Percentiles rank a stretch among this genome's conserved stretches.
phyloP scores from a whole-genome alignment of 352 stramenopile genomes.

The Saprolegnia parasitica region DNA sequence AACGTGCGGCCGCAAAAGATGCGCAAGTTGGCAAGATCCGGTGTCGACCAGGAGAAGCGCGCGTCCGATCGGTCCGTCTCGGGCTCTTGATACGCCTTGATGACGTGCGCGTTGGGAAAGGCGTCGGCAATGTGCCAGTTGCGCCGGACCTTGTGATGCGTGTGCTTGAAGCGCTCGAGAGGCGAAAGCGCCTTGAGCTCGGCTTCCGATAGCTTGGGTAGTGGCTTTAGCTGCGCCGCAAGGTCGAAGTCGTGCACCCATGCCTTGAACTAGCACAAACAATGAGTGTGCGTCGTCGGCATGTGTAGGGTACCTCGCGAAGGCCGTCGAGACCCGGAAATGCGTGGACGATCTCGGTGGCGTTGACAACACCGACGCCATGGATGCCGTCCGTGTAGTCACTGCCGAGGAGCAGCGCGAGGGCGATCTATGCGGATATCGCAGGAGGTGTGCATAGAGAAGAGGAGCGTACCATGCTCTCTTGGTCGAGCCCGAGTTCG shows the following conservation, averaged over 20 bases:
- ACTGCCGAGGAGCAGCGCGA: slow-evolving; percentile 92
- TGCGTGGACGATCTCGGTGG: slow-evolving; percentile 63
- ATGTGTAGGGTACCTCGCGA: slow-evolving; percentile 80
- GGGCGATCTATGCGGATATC: slow-evolving; percentile 40
- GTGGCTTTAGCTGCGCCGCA: slow-evolving; percentile 47
- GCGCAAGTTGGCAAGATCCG: slow-evolving; percentile 83
- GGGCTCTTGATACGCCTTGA: slow-evolving; percentile 92
- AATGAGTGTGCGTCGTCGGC: not conserved
- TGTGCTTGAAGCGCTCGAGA: slow-evolving; percentile 85
- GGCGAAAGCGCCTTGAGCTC: slow-evolving; percentile 45
- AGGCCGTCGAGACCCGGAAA: slow-evolving; percentile 86
- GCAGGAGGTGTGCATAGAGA: slow-evolving; percentile 29
- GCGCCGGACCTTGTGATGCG: slow-evolving; percentile 84
- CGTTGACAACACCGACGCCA: slow-evolving; percentile 82
- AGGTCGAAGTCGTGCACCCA: slow-evolving; percentile 60
- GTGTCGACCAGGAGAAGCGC: slow-evolving; percentile 91
- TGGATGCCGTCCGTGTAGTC: slow-evolving; percentile 92
- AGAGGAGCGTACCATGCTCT: slow-evolving; percentile 72
- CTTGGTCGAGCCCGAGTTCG: slow-evolving; percentile 89
- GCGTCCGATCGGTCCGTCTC: slow-evolving; percentile 77
- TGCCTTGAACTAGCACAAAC: slow-evolving; percentile 23
- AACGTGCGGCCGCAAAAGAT: slow-evolving; percentile 86
- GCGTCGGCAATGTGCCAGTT: slow-evolving; percentile 91
- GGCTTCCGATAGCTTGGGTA: slow-evolving; percentile 46
- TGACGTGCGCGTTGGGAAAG: slow-evolving; percentile 90